Evolutionary conservation across 176 grass and related monocot species (phyloP).

Genomic region (Secale cereale): DNA sequence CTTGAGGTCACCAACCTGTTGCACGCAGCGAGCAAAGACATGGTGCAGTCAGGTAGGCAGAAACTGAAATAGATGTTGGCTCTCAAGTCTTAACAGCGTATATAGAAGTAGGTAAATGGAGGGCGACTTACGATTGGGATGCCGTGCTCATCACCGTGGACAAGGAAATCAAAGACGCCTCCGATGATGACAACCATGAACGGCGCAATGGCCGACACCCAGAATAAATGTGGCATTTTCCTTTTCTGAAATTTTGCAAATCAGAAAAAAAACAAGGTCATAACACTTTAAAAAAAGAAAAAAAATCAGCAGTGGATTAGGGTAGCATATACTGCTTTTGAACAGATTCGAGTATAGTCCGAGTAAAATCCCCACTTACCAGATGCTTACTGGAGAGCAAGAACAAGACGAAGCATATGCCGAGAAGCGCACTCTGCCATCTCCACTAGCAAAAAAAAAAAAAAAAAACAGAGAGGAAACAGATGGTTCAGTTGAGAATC

Average conservation of each 20-base stretch:
- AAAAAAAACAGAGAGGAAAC: slow-evolving; percentile 15
- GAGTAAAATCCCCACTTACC: slow-evolving; percentile 49
- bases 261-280: background rate
- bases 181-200: slow-evolving; percentile 76
- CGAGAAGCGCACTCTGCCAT: slow-evolving; percentile 85
- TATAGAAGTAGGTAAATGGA: background rate
- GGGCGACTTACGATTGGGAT: slow-evolving; percentile 66
- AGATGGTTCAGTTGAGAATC: slow-evolving; percentile 29
- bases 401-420: slow-evolving; percentile 69
- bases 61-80: background rate
- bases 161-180: slow-evolving; percentile 71
- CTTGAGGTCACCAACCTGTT: slow-evolving; percentile 82
- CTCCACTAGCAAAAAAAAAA: slow-evolving; percentile 73
- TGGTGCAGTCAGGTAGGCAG: background rate
- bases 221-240: slow-evolving; percentile 74
- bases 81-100: background rate
- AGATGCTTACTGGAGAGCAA: slow-evolving; percentile 57
- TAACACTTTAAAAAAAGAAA: background rate
- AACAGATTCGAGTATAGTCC: background rate
- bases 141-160: slow-evolving; percentile 78
- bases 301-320: background rate
- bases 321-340: background rate
- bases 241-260: slow-evolving; percentile 49
- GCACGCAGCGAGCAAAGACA: background rate
- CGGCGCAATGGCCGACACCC: slow-evolving; percentile 85